Evolutionary conservation across 1,139 yeast genomes (phyloP).

Genomic region (Scheffersomyces parashehatae): DNA sequence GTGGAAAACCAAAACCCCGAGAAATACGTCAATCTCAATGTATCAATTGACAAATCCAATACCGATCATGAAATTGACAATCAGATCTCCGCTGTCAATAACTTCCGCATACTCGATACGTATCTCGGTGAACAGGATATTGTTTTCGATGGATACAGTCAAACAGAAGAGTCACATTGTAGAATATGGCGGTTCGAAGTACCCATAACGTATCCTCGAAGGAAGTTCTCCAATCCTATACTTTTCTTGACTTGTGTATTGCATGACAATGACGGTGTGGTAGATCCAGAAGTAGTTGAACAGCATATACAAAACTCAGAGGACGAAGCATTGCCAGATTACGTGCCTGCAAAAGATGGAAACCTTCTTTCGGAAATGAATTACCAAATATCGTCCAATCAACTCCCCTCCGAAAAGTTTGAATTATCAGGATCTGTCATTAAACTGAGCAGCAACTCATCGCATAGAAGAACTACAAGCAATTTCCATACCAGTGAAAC

Average conservation of each 20-base stretch:
- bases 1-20: constrained; percentile 2
- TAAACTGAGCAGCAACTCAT: not conserved
- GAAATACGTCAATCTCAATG: not conserved
- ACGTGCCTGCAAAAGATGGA: constrained; percentile 18
- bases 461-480: constrained; percentile 4
- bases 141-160: constrained; percentile 10
- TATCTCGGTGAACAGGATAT: constrained; percentile 14
- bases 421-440: not conserved
- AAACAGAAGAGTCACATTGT: constrained; percentile 9
- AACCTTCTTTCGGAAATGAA: constrained; percentile 29
- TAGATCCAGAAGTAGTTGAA: not conserved
- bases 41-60: not conserved
- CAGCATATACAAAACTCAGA: not conserved
- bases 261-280: constrained; percentile 12
- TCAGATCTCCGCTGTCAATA: constrained; percentile 2
- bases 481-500: not conserved
- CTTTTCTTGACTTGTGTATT: constrained; percentile 27
- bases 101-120: constrained; percentile 16
- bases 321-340: constrained; percentile 18
- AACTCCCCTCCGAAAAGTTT: constrained; percentile 1
- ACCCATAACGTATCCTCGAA: constrained; percentile 39
- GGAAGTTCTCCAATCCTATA: constrained; percentile 32
- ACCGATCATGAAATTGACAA: not conserved
- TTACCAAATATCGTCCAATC: constrained; percentile 12
- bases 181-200: constrained; percentile 36